Conservation (phyloP, 2,329 filamentous ascomycete genomes). For the Hansfordia pulvinata region DNA sequence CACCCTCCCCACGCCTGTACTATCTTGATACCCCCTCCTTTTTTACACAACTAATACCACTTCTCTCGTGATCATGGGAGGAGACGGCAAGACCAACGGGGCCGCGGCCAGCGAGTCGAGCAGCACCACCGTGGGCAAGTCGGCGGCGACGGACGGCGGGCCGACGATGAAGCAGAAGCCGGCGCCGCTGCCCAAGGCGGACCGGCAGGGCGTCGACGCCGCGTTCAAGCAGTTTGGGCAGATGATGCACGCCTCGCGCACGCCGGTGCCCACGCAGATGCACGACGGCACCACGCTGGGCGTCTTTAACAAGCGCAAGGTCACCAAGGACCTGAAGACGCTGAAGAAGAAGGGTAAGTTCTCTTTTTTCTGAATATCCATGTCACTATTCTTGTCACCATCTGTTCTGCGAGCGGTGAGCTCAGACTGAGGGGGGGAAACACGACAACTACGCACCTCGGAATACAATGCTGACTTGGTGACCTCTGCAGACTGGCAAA, state of each 20-base stretch:
- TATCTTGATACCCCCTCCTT: neutral
- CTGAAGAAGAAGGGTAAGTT: conserved; percentile 31
- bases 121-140: conserved; percentile 6
- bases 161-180: conserved; percentile 9
- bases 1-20: no score
- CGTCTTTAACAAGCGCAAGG: conserved; percentile 31
- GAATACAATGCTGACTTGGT: conserved; percentile 4
- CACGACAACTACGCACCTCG: neutral
- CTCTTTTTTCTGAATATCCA: no score
- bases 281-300: conserved; percentile 47
- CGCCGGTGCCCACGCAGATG: conserved; percentile 49
- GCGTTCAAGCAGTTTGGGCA: conserved; percentile 20
- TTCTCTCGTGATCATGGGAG: conserved; percentile 6
- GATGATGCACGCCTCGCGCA: conserved; percentile 31
- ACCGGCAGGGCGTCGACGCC: conserved; percentile 18
- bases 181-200: conserved; percentile 10
- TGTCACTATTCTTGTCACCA: no score
- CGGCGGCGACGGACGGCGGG: conserved; percentile 3
- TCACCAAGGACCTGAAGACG: conserved; percentile 42
- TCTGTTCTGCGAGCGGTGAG: no score
- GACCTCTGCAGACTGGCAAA: conserved; percentile 42
- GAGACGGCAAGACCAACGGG: conserved; percentile 5
- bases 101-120: conserved; percentile 5
- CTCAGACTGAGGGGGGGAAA: no score
- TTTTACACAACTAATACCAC: neutral